Base-by-base conservation (phyloP, 352 stramenopile species). In the Phytophthora fragariae region DNA sequence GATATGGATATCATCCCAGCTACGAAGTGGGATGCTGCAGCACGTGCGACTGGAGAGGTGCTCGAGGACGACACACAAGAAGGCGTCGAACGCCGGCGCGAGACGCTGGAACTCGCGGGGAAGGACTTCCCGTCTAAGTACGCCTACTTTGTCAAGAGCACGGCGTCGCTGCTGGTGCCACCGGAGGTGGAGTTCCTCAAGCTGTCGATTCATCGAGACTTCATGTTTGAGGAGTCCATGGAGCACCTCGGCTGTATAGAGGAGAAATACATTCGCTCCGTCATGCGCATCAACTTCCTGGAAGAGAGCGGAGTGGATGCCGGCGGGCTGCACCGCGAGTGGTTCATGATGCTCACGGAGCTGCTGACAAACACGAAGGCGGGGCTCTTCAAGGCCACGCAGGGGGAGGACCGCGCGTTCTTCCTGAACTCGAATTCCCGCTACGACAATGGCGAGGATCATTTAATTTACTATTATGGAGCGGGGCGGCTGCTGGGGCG, bases 311-410 rank as follows among this genome's bases (percentile, higher is more conserved):
- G 92, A 6, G 78, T 96, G 15, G 92, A 97, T 58, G 92, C 92
- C 1, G 92, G 91, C n/a, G 91, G 86, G 17, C 65, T 98, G 4
- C 88, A 97, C 66, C 85, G 92, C 9, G 91, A 97, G 72, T 98
- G 93, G 93, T 97, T 97, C 66, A 81, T 89, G 62, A 80, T 97
- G 47, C 65, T 97, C 1, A 92, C 85, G 41, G 82, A 93, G 14
- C 52, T 83, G 41, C 67, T 95, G 27, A 77, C 84, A 35, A 55
- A 88, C 9, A 73, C 80, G 14, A 69, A 73, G 4, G 74, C 71
- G 3, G 89, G 87, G 10, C 60, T 94, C 19, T 96, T 94, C 57
- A 73, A 70, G 14, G 79, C 71, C 27, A 88, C 84, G 3, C 77
- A 91, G 49, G 57, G 70, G 17, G 65, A 90, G 6, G 85, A 92